These are phyloP conservation scores for Penicillium verhagenii DNA, from an alignment of 495 filamentous ascomycete genomes.

Conservation along the genomic window DNA sequence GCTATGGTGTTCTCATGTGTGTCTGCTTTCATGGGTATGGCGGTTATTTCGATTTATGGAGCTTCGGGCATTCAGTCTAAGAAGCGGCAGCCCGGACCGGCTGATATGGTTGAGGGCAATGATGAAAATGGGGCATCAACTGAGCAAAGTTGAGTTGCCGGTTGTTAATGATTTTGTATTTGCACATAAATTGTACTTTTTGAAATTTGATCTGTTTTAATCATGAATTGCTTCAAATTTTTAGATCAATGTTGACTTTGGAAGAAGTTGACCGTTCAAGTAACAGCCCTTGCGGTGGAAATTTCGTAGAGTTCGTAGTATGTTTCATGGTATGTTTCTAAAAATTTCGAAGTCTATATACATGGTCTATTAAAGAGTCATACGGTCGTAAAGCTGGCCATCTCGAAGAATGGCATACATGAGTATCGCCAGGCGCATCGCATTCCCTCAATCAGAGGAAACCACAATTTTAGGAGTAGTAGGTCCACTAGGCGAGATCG, in stretches of 20 bases:
- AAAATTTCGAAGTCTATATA: no score
- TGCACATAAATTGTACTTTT: background rate
- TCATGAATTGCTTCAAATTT: background rate
- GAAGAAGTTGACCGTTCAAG: no score
- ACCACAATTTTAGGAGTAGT: background rate
- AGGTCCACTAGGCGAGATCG: background rate
- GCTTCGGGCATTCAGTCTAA: slow-evolving; percentile 15
- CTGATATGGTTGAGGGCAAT: background rate
- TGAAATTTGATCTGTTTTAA: background rate
- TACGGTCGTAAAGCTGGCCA: background rate
- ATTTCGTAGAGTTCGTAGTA: no score
- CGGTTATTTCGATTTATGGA: slow-evolving; percentile 67
- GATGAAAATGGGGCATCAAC: background rate
- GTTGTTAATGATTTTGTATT: background rate
- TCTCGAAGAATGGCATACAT: background rate
- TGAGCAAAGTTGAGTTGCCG: background rate
- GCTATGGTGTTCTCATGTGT: slow-evolving; percentile 72
- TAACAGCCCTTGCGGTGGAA: no score
- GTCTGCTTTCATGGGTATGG: slow-evolving; percentile 69
- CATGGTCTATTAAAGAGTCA: background rate
- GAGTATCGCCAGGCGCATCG: background rate
- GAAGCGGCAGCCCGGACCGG: background rate
- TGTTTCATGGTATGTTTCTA: no score
- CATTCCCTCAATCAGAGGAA: background rate
- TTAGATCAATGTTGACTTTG: no score